Evolutionary conservation across 495 filamentous ascomycete genomes (phyloP).

Genomic region (Trichoderma orchidacearum): DNA sequence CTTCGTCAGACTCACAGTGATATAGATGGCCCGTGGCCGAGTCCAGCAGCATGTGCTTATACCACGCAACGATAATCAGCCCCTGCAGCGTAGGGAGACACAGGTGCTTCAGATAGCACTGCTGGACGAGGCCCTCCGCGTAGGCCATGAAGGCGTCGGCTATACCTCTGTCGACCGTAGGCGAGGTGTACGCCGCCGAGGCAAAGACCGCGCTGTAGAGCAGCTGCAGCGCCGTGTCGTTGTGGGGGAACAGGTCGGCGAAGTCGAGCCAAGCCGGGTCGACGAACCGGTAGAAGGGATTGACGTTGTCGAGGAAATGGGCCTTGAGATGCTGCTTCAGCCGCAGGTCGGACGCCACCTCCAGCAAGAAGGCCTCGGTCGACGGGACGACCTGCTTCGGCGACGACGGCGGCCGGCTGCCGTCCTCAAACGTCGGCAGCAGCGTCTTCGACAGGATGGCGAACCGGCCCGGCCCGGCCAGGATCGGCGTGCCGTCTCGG

Average conservation of each 20-base stretch:
- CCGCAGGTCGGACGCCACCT: neutral
- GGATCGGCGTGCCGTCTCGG: neutral
- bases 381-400: neutral
- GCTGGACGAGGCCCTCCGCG: neutral
- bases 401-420: neutral
- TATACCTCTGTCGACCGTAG: neutral
- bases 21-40: neutral
- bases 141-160: neutral
- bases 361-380: neutral
- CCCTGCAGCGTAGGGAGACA: neutral
- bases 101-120: constrained; percentile 2
- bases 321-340: constrained; percentile 1
- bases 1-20: neutral
- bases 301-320: neutral
- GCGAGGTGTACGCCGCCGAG: neutral
- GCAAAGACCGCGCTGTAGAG: constrained; percentile 2
- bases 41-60: neutral
- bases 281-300: constrained; percentile 1
- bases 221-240: neutral
- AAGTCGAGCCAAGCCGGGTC: constrained; percentile 1
- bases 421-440: neutral
- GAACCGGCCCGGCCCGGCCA: neutral
- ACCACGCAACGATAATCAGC: neutral
- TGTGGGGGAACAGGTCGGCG: constrained; percentile 1
- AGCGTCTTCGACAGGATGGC: neutral